Conservation (phyloP, 2,329 filamentous ascomycete genomes). For the Teratosphaeria epicoccoides region DNA sequence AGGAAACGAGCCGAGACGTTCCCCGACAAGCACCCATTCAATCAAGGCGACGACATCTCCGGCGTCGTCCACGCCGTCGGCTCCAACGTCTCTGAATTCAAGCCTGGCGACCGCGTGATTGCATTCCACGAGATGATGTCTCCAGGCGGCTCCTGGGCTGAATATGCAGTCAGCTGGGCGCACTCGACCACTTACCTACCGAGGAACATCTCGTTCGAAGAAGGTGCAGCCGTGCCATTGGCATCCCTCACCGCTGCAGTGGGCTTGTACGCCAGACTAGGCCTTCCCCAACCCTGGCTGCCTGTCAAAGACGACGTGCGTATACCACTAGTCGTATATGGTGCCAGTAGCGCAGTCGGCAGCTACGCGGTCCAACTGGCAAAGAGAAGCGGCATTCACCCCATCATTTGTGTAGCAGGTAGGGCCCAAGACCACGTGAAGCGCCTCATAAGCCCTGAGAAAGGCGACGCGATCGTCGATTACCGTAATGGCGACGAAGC, state of each 20-base stretch:
- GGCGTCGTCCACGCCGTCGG: constrained; percentile 45
- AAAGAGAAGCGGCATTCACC: constrained; percentile 44
- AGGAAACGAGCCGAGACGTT: constrained; percentile 8
- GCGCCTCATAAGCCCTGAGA: constrained; percentile 39
- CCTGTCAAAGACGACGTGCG: constrained; percentile 12
- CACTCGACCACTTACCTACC: constrained; percentile 49
- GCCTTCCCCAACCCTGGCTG: constrained; percentile 32
- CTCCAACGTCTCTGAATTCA: constrained; percentile 46
- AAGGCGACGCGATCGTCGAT: constrained; percentile 50
- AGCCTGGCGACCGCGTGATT: constrained; percentile 46
- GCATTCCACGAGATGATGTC: constrained; percentile 45
- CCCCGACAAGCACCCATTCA: constrained; percentile 9
- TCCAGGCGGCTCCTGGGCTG: constrained; percentile 46
- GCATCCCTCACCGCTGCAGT: constrained; percentile 38
- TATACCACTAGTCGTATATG: constrained; percentile 36
- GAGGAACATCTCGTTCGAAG: constrained; percentile 33
- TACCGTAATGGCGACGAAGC: constrained; percentile 38
- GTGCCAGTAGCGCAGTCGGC: constrained; percentile 47
- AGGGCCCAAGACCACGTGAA: constrained; percentile 41
- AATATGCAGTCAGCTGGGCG: constrained; percentile 48
- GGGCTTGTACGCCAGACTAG: constrained; percentile 33
- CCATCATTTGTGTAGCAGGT: constrained; percentile 51
- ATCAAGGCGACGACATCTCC: constrained; percentile 27
- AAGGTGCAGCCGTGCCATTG: constrained; percentile 37
- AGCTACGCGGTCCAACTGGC: constrained; percentile 50